These are phyloP conservation scores for Rosa persica DNA, from an alignment of 306 rosid genomes.

Conservation along the genomic window DNA sequence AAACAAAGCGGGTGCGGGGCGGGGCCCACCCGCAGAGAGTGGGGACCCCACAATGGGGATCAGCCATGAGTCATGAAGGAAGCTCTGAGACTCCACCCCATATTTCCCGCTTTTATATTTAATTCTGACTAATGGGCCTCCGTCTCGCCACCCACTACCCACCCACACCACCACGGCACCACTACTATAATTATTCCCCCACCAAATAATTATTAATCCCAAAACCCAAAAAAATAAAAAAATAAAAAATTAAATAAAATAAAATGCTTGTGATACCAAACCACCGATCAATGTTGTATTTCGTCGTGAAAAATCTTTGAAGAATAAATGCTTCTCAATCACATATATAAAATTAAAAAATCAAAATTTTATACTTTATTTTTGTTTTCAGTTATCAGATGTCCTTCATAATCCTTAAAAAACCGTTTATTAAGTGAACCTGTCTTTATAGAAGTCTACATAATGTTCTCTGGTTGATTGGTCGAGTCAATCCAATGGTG, in stretches of 20 bases:
- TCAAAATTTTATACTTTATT: no score
- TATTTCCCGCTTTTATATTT: slow-evolving; percentile 36
- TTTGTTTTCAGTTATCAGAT: no score
- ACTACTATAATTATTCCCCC: background rate
- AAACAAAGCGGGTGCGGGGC: background rate
- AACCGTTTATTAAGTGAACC: no score
- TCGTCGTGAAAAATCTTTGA: no score
- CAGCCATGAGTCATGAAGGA: background rate
- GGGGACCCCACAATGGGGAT: background rate
- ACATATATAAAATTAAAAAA: no score
- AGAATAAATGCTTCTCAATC: no score
- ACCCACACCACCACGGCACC: slow-evolving; percentile 4
- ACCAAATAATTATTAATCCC: background rate
- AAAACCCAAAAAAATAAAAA: background rate
- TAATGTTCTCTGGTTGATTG: no score
- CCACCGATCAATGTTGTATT: background rate
- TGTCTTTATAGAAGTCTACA: no score
- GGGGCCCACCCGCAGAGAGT: background rate
- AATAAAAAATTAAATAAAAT: background rate
- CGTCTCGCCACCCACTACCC: slow-evolving; percentile 19
- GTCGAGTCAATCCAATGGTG: no score
- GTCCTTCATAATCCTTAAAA: no score
- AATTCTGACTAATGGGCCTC: slow-evolving; percentile 21
- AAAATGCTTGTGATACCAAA: background rate
- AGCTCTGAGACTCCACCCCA: background rate